Conservation (phyloP, 2,329 filamentous ascomycete genomes). For the Talaromyces albobiverticillius region DNA sequence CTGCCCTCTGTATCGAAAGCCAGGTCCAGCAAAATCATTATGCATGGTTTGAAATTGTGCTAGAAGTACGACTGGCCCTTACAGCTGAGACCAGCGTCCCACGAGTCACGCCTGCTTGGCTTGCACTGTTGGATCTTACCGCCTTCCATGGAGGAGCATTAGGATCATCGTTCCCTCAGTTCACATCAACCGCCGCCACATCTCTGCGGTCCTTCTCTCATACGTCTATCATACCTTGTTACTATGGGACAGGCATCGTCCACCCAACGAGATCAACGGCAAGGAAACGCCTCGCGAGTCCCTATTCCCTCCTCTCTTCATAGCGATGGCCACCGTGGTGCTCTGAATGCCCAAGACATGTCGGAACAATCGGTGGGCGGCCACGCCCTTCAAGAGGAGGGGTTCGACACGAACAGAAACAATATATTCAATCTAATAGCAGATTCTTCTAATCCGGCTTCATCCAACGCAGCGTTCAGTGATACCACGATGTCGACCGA, state of each 20-base stretch:
- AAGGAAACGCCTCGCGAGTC: slow-evolving; percentile 24
- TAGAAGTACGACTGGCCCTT: not conserved
- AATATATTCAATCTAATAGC: slow-evolving; percentile 10
- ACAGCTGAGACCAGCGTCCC: not conserved
- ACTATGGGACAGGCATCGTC: slow-evolving; percentile 46
- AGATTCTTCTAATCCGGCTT: slow-evolving; percentile 5
- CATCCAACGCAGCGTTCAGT: slow-evolving; percentile 1
- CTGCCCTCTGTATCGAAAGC: too few species aligned
- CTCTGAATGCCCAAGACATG: slow-evolving; percentile 30
- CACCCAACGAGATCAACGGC: slow-evolving; percentile 35
- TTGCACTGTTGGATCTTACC: slow-evolving; percentile 10
- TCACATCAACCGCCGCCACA: slow-evolving; percentile 8
- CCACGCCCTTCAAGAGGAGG: slow-evolving; percentile 17
- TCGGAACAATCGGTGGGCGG: slow-evolving; percentile 26
- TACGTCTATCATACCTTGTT: slow-evolving; percentile 24
- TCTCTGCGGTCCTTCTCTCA: slow-evolving; percentile 9
- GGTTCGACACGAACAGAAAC: slow-evolving; percentile 9
- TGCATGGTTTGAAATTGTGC: not conserved
- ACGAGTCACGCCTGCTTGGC: not conserved
- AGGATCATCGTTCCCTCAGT: slow-evolving; percentile 3
- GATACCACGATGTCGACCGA: not conserved
- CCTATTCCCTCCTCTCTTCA: slow-evolving; percentile 21
- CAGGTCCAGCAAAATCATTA: too few species aligned
- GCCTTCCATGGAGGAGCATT: slow-evolving; percentile 14
- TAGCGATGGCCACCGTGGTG: slow-evolving; percentile 31